phyloP scores from a whole-genome alignment of 257 asterid species.

The Parsonsia alboflavescens region DNA sequence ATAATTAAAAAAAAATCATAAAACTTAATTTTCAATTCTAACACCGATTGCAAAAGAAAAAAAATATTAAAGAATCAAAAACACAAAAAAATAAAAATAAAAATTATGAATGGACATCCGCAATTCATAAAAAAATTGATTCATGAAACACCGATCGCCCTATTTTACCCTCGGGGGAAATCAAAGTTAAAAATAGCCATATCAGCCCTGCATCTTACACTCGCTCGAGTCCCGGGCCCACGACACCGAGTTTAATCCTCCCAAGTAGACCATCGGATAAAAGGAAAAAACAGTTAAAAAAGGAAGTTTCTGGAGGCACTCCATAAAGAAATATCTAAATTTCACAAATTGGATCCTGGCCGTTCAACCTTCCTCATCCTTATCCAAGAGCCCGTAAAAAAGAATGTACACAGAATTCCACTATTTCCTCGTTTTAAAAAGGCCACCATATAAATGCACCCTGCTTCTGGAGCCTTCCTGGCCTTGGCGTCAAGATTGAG shows the following conservation, averaged over 20 bases:
- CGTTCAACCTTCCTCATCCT: conserved; percentile 14
- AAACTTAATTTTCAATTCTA: too few species aligned
- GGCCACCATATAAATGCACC: conserved; percentile 13
- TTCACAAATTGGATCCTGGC: conserved; percentile 10
- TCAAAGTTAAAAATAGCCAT: too few species aligned
- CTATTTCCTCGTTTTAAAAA: conserved; percentile 5
- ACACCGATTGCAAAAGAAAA: too few species aligned
- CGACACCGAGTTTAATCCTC: neutral
- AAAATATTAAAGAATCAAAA: too few species aligned
- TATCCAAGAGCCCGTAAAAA: neutral
- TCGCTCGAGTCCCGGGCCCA: too few species aligned
- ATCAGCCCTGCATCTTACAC: too few species aligned
- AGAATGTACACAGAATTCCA: neutral
- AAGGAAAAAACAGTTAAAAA: neutral
- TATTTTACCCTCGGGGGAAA: too few species aligned
- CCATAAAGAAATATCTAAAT: conserved; percentile 9
- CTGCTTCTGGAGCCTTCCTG: conserved; percentile 52
- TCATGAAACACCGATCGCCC: too few species aligned
- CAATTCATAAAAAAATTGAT: too few species aligned
- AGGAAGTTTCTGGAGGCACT: conserved; percentile 27
- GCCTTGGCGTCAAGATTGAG: conserved; percentile 19
- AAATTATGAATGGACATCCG: too few species aligned
- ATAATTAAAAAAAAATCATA: too few species aligned
- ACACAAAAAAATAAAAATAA: too few species aligned
- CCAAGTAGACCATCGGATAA: neutral